Base-by-base conservation (phyloP, 2,329 filamentous ascomycete genomes). In the Chlorencoelia australis region DNA sequence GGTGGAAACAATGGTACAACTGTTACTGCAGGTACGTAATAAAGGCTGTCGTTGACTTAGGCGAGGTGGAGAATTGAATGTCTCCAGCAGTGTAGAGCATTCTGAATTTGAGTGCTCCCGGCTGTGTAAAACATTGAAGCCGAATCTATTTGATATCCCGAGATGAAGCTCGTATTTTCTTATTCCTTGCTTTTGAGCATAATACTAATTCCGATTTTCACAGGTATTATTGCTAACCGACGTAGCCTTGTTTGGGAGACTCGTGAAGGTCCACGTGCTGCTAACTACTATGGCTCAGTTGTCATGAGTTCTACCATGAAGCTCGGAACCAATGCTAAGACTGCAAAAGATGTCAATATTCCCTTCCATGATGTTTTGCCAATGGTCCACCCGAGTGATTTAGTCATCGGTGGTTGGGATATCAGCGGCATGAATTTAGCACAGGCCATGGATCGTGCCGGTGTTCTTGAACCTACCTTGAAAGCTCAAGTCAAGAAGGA, bases 1-100 rank as follows among this genome's bases (percentile, higher is more conserved):
- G 91, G 91, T 64, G 91, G 91, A 57, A 98, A 98, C 76, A 98
- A 98, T 60, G 91, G 91, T 49, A 86, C 86, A 49, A 98, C 91
- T 40, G 86, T 98, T 45, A 96, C 91, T 42, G 91, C 91, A 44
- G 91, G n/a, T n/a, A n/a, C n/a, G n/a, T n/a, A n/a, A n/a, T n/a
- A n/a, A n/a, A n/a, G n/a, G n/a, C n/a, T n/a, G n/a, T n/a, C n/a
- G n/a, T n/a, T n/a, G n/a, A n/a, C n/a, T n/a, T n/a, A n/a, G n/a
- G n/a, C n/a, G n/a, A n/a, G n/a, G n/a, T n/a, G n/a, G n/a, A n/a
- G n/a, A n/a, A n/a, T n/a, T n/a, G n/a, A n/a, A n/a, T n/a, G n/a
- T n/a, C n/a, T n/a, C n/a, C n/a, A n/a, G n/a, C n/a, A n/a, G n/a
- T n/a, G n/a, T n/a, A n/a, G n/a, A n/a, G n/a, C n/a, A n/a, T n/a